These are phyloP conservation scores for Didymosphaeria variabile DNA, from an alignment of 2,329 filamentous ascomycete genomes.

Conservation along the genomic window DNA sequence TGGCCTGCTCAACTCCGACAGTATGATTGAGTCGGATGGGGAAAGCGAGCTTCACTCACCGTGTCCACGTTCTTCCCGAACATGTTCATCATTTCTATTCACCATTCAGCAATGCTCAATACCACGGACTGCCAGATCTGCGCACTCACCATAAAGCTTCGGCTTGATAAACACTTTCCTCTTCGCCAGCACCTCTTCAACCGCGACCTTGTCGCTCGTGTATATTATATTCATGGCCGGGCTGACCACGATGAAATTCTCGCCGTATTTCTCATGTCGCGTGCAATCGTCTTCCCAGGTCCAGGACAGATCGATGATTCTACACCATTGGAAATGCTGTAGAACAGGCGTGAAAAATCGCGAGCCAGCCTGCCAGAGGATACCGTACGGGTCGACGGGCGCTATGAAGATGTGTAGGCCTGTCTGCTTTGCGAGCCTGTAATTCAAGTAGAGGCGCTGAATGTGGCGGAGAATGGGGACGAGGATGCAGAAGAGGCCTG, in stretches of 20 bases:
- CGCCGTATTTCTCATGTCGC: slow-evolving; percentile 25
- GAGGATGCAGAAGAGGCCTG: slow-evolving; percentile 8
- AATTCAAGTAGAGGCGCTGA: slow-evolving; percentile 26
- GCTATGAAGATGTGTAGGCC: slow-evolving; percentile 26
- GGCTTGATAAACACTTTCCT: slow-evolving; percentile 36
- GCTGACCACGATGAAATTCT: slow-evolving; percentile 27
- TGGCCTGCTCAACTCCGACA: too few relatives aligned
- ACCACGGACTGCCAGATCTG: slow-evolving; percentile 2
- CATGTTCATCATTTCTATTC: slow-evolving; percentile 25
- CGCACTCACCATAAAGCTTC: slow-evolving; percentile 27
- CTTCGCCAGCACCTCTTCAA: slow-evolving; percentile 24
- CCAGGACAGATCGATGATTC: slow-evolving; percentile 26
- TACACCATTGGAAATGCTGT: slow-evolving; percentile 23
- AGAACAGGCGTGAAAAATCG: slow-evolving; percentile 10
- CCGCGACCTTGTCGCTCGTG: slow-evolving; percentile 27
- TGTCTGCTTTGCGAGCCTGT: slow-evolving; percentile 23
- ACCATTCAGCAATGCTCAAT: background rate
- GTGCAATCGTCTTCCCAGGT: slow-evolving; percentile 26
- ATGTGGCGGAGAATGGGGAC: slow-evolving; percentile 12
- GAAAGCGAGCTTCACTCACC: slow-evolving; percentile 16
- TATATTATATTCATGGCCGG: slow-evolving; percentile 25
- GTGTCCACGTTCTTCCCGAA: slow-evolving; percentile 35
- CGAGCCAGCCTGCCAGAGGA: slow-evolving; percentile 22
- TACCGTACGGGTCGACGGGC: slow-evolving; percentile 28
- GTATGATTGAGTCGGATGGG: too few relatives aligned